A percentile compares a stretch with the other conserved stretches of the same genome.
Conservation (phyloP, 768 basidiomycete species). For the Melanogaster broomeanus region DNA sequence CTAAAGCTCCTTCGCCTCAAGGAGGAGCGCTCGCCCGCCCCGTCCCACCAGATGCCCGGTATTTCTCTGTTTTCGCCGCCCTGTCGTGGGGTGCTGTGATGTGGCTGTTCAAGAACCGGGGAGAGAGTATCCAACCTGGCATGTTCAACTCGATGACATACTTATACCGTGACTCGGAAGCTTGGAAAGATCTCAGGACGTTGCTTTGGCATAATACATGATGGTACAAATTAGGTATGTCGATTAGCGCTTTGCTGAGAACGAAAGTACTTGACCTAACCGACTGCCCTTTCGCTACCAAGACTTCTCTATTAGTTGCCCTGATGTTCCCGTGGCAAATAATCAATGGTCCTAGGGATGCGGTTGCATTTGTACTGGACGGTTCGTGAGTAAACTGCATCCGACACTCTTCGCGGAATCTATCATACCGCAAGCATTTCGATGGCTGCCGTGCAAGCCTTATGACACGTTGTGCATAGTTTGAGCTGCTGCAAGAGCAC, state of each 20-base stretch:
- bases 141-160: slow-evolving; percentile 98
- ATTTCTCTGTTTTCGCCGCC: slow-evolving; percentile 87
- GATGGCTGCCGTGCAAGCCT: slow-evolving; percentile 63
- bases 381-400: slow-evolving; percentile 5
- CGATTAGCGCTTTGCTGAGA: not conserved
- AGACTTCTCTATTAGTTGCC: slow-evolving; percentile 20
- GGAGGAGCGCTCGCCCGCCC: slow-evolving; percentile 55
- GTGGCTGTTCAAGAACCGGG: slow-evolving; percentile 88
- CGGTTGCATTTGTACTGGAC: slow-evolving; percentile 64
- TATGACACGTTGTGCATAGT: slow-evolving; percentile 54
- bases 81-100: slow-evolving; percentile 94
- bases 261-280: not conserved
- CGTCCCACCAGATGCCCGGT: slow-evolving; percentile 78
- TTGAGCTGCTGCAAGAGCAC: slow-evolving; percentile 45
- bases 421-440: slow-evolving; percentile 65
- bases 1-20: slow-evolving; percentile 42
- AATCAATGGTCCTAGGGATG: slow-evolving; percentile 52
- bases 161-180: slow-evolving; percentile 90
- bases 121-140: slow-evolving; percentile 92
- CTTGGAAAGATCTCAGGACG: slow-evolving; percentile 80
- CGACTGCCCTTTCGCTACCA: not conserved
- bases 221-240: slow-evolving; percentile 10
- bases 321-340: slow-evolving; percentile 32
- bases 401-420: not conserved
- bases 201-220: slow-evolving; percentile 90